A percentile compares a stretch with the other conserved stretches of the same genome.
Evolutionary conservation across 495 filamentous ascomycete genomes (phyloP).

Genomic region (Penicillium pulvis): DNA sequence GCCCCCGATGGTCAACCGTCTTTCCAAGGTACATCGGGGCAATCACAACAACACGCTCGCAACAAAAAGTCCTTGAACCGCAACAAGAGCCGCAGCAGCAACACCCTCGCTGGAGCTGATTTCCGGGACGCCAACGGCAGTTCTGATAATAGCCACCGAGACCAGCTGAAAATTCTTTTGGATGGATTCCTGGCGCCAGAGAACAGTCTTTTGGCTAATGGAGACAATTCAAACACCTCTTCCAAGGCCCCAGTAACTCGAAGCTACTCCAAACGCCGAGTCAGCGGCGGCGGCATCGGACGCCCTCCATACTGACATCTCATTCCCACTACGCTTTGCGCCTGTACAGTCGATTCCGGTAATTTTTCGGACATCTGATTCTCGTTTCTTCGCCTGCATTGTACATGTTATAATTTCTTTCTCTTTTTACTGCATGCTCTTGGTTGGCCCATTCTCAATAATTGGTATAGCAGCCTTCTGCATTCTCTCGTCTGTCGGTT

Average conservation of each 20-base stretch:
- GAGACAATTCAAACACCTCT: constrained; percentile 17
- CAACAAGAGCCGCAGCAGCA: constrained; percentile 43
- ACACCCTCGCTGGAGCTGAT: constrained; percentile 32
- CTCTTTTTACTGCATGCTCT: not conserved
- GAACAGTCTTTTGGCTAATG: constrained; percentile 18
- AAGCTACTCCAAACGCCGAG: constrained; percentile 26
- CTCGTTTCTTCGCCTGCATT: constrained; percentile 11
- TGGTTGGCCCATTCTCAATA: not conserved
- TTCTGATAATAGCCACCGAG: constrained; percentile 25
- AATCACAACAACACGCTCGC: constrained; percentile 9
- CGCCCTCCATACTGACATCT: constrained; percentile 44
- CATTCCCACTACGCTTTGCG: constrained; percentile 2
- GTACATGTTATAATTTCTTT: constrained; percentile 26
- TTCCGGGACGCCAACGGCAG: constrained; percentile 19
- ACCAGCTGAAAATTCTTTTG: constrained; percentile 40
- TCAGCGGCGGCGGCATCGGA: constrained; percentile 41
- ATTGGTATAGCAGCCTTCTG: not conserved
- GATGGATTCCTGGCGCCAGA: constrained; percentile 40
- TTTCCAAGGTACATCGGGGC: constrained; percentile 21
- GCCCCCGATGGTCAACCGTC: constrained; percentile 31
- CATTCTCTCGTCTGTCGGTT: constrained; percentile 5
- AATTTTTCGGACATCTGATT: constrained; percentile 9
- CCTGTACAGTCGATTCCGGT: constrained; percentile 22
- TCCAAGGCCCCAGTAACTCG: constrained; percentile 18
- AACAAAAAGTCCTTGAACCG: constrained; percentile 33